phyloP scores from a whole-genome alignment of 441 rosid species.

The Erodium trifolium region DNA sequence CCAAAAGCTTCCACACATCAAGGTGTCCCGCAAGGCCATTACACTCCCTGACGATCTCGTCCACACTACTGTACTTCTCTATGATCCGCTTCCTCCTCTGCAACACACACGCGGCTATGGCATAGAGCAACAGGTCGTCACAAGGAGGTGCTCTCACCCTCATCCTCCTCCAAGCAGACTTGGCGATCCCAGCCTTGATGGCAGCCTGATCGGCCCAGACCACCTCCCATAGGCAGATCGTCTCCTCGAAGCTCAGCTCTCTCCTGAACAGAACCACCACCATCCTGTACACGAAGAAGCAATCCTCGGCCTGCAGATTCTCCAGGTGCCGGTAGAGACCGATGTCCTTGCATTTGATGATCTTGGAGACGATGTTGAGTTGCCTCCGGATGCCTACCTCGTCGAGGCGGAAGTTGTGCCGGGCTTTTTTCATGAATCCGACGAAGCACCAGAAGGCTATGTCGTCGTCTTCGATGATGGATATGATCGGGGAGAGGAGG shows the following conservation, averaged over 20 bases:
- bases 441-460: slow-evolving; percentile 98
- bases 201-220: slow-evolving; percentile 99
- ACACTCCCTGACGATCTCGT: slow-evolving; percentile 89
- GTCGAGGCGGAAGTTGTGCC: slow-evolving; percentile 92
- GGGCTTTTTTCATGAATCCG: slow-evolving; percentile 91
- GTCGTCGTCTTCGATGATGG: slow-evolving; percentile 68
- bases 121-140: slow-evolving; percentile 74
- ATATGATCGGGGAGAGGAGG: slow-evolving; percentile 66
- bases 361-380: slow-evolving; percentile 40
- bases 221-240: slow-evolving; percentile 85
- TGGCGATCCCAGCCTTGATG: slow-evolving; percentile 69
- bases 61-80: slow-evolving; percentile 83
- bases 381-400: slow-evolving; percentile 89
- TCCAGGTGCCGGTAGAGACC: slow-evolving; percentile 80
- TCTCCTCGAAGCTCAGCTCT: slow-evolving; percentile 80
- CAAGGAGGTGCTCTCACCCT: slow-evolving; percentile 78
- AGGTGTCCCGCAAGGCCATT: slow-evolving; percentile 90
- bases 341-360: slow-evolving; percentile 43
- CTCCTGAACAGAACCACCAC: slow-evolving; percentile 83
- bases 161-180: slow-evolving; percentile 75
- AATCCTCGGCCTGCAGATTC: slow-evolving; percentile 81
- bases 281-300: slow-evolving; percentile 33
- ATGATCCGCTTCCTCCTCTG: slow-evolving; percentile 83
- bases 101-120: slow-evolving; percentile 78
- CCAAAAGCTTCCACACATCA: slow-evolving; percentile 88